phyloP scores from a whole-genome alignment of 805 yeast genomes.

The Metschnikowia proteae region DNA sequence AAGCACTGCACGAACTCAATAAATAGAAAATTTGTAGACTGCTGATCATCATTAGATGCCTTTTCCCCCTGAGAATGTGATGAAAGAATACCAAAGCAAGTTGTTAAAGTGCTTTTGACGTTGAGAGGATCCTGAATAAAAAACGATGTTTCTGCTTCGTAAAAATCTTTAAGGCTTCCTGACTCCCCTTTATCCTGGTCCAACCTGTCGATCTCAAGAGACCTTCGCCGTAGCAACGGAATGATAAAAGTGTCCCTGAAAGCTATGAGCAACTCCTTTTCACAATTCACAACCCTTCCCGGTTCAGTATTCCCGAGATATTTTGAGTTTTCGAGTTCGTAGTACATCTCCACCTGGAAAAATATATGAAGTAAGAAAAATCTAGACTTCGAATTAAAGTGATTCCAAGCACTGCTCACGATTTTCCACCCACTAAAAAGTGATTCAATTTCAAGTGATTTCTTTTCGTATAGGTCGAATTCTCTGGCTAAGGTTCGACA shows the following conservation, averaged over 20 bases:
- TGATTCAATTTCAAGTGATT: neutral
- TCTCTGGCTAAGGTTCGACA: slow-evolving; percentile 6
- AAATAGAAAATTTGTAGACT: slow-evolving; percentile 6
- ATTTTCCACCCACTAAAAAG: slow-evolving; percentile 8
- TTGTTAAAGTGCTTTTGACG: neutral
- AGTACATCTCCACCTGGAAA: slow-evolving; percentile 8
- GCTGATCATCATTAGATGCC: slow-evolving; percentile 8
- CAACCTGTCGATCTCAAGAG: slow-evolving; percentile 1
- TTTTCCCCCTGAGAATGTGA: slow-evolving; percentile 5
- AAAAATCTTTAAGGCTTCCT: neutral
- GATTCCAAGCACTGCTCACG: slow-evolving; percentile 10
- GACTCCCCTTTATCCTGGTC: neutral
- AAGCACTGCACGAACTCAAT: slow-evolving; percentile 5
- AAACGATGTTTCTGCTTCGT: slow-evolving; percentile 3
- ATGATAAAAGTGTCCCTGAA: slow-evolving; percentile 7
- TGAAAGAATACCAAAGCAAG: slow-evolving; percentile 10
- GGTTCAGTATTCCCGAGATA: neutral
- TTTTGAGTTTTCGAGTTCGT: slow-evolving; percentile 6
- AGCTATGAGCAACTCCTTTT: slow-evolving; percentile 7
- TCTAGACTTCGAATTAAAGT: slow-evolving; percentile 12
- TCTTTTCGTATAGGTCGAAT: neutral
- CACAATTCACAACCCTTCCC: slow-evolving; percentile 4
- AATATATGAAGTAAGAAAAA: slow-evolving; percentile 10
- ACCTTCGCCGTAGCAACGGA: slow-evolving; percentile 9
- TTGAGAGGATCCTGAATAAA: slow-evolving; percentile 2